phyloP scores from a whole-genome alignment of 768 basidiomycete species.

The Clavaria fumosa region DNA sequence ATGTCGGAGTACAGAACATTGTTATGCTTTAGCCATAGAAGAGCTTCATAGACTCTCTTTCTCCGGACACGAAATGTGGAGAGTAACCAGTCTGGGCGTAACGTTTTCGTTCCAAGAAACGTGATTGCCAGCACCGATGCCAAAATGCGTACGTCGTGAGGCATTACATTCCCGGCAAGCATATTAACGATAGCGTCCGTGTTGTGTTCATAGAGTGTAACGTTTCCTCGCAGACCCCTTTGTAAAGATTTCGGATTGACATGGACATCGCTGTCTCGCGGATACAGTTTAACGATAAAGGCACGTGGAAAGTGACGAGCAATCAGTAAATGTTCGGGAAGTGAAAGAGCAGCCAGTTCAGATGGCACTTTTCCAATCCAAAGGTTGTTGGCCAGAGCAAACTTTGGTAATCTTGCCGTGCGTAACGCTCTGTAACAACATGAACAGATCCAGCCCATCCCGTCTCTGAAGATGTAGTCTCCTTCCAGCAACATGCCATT shows the following conservation, averaged over 20 bases:
- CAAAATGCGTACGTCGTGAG: conserved; percentile 14
- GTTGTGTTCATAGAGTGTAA: conserved; percentile 19
- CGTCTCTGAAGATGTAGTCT: not conserved
- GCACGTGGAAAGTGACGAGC: too few relatives aligned
- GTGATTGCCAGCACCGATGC: conserved; percentile 20
- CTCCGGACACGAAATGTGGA: conserved; percentile 15
- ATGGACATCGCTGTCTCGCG: too few relatives aligned
- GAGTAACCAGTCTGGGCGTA: conserved; percentile 16
- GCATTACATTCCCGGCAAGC: conserved; percentile 22
- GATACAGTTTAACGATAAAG: too few relatives aligned
- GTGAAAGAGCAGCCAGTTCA: too few relatives aligned
- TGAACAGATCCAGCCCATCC: too few relatives aligned
- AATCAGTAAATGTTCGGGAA: too few relatives aligned
- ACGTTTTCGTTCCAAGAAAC: conserved; percentile 19
- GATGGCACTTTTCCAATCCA: too few relatives aligned
- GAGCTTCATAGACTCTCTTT: conserved; percentile 14
- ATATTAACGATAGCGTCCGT: conserved; percentile 16
- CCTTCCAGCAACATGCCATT: not conserved
- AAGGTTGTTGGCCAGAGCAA: too few relatives aligned
- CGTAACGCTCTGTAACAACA: too few relatives aligned
- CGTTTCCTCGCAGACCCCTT: conserved; percentile 21
- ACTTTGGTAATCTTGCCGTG: too few relatives aligned
- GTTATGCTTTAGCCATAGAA: conserved; percentile 22
- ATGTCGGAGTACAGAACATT: conserved; percentile 22
- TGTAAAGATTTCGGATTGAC: conserved; percentile 7